Evolutionary conservation across 208 protist genomes (phyloP).

Genomic region (Trypanosoma platydactyli): DNA sequence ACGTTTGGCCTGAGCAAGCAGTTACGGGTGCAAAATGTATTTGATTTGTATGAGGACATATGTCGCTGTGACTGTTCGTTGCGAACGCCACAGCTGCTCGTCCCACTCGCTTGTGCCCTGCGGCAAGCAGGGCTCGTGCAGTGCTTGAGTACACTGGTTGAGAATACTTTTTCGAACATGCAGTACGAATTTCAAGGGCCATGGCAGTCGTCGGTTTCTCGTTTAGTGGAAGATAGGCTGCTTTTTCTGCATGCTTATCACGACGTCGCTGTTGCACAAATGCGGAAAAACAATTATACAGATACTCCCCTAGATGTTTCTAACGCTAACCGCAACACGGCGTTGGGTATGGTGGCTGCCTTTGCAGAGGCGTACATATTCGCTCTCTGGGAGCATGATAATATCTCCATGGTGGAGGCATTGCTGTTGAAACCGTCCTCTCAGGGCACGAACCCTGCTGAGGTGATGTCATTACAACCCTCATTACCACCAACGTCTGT

Average conservation of each 20-base stretch:
- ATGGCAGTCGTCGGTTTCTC: neutral
- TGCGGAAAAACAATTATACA: neutral
- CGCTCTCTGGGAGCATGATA: slow-evolving; percentile 17
- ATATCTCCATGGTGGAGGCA: slow-evolving; percentile 1
- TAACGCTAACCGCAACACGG: neutral
- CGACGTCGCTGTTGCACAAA: neutral
- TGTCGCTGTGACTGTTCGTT: slow-evolving; percentile 19
- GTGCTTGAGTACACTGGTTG: slow-evolving; percentile 14
- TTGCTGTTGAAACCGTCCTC: slow-evolving; percentile 18
- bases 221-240: slow-evolving; percentile 8
- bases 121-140: slow-evolving; percentile 10
- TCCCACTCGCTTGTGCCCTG: slow-evolving; percentile 16
- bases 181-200: slow-evolving; percentile 4
- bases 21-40: slow-evolving; percentile 12
- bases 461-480: slow-evolving; percentile 11
- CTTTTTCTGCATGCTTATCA: slow-evolving; percentile 16
- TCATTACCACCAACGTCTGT: neutral
- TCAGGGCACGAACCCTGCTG: neutral
- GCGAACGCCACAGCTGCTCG: slow-evolving; percentile 27
- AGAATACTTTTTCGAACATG: slow-evolving; percentile 10
- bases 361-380: slow-evolving; percentile 24
- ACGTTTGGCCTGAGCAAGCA: neutral
- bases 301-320: neutral
- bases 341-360: neutral
- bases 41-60: slow-evolving; percentile 21